Conservation (phyloP, 1,139 yeast genomes). For the Suhomyces bokatorum region DNA sequence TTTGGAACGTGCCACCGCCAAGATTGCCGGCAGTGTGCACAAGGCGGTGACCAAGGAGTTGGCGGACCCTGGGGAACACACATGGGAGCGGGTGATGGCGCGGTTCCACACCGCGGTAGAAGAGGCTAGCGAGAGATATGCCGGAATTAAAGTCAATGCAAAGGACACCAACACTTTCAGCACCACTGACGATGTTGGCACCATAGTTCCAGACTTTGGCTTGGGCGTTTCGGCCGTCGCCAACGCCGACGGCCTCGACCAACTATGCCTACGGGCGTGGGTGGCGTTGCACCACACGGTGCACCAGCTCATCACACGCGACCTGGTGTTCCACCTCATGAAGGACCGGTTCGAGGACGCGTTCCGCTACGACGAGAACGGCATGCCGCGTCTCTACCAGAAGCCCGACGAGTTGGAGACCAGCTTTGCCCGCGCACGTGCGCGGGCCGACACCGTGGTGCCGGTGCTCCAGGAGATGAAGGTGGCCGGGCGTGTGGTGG, state of each 20-base stretch:
- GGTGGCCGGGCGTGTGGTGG: conserved; percentile 6
- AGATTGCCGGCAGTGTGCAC: conserved; percentile 38
- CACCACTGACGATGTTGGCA: too few species aligned
- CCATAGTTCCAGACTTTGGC: conserved; percentile 52
- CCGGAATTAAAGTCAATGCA: conserved; percentile 13
- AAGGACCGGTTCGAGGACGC: conserved; percentile 76
- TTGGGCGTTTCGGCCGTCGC: conserved; percentile 53
- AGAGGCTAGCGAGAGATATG: conserved; percentile 18
- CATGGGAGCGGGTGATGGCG: conserved; percentile 63
- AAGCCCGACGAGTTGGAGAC: conserved; percentile 71
- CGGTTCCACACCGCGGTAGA: conserved; percentile 47
- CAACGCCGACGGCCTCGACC: conserved; percentile 41
- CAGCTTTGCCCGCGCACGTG: conserved; percentile 60
- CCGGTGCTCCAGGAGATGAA: conserved; percentile 46
- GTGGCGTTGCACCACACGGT: conserved; percentile 55
- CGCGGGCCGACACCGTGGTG: conserved; percentile 53
- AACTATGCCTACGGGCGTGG: conserved; percentile 65
- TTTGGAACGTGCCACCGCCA: conserved; percentile 40
- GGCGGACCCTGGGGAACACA: conserved; percentile 43
- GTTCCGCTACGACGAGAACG: conserved; percentile 81
- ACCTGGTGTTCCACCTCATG: conserved; percentile 54
- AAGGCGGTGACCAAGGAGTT: conserved; percentile 42
- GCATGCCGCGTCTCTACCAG: conserved; percentile 81
- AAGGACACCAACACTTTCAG: too few species aligned
- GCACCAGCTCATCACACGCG: conserved; percentile 61